Evolutionary conservation across 2,329 filamentous ascomycete species (phyloP), one percentile per base, ranked within the genome.

Genomic region (Magnaporthiopsis rhizophila): DNA sequence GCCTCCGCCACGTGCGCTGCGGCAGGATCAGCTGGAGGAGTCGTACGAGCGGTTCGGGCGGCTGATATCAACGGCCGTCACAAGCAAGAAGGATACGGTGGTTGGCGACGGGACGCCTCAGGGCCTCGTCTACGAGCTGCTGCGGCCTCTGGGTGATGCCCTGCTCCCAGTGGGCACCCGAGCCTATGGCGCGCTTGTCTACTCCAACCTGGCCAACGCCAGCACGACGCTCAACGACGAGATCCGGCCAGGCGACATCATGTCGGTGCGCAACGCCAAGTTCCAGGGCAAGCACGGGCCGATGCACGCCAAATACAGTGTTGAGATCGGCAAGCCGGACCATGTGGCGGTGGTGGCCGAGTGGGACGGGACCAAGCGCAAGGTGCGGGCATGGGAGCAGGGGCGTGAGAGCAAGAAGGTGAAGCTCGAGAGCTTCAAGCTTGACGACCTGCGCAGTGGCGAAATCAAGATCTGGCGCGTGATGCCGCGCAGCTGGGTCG

Each of bases 331-430:
- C 68, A 95, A 91, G 74, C 86, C 86, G 4, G 91, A 94, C 68
- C 95, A 99, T 72, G 94, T 98, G 0, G 95, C 86, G 2, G 80
- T 99, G 2, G 94, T 99, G 4, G 86, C 92, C 12, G 95, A 99
- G 75, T 99, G 95, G 95, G 95, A 99, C 75, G 95, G 95, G 3
- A 96, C 92, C 57, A 97, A 97, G 85, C 97, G 97, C 83, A 97
- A 98, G 82, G 89, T 99, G 32, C 81, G 93, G 34, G 93, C 89
- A 1, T 98, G 92, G 91, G 95, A 98, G 76, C 95, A 99, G 74
- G 94, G 94, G 0, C 82, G 94, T 18, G 94, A 98, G 79, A 93
- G 87, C 74, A 94, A 90, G 76, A 98, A 97, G 81, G 89, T 96
- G 64, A 95, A 96, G 80, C 80, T 91, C 66, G 94, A 98, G 81